A percentile compares a stretch with the other conserved stretches of the same genome.
Conservation (phyloP, 345 rosid genomes). For the Orychophragmus violaceus region DNA sequence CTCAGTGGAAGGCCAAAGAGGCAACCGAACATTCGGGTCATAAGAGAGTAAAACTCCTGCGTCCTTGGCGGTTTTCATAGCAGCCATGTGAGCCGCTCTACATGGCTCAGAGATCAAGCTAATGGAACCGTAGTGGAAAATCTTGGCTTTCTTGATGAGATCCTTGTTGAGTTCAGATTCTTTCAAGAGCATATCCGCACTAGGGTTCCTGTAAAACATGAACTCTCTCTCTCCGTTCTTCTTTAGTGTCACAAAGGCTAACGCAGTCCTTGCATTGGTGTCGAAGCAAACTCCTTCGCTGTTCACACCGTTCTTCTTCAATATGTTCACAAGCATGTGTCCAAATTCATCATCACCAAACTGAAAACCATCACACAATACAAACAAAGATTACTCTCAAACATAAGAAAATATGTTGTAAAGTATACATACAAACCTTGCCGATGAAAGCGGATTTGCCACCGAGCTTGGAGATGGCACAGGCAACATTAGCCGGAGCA, state of each 20-base stretch:
- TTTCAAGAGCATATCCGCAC: conserved; percentile 65
- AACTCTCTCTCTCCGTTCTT: conserved; percentile 62
- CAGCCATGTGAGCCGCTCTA: conserved; percentile 61
- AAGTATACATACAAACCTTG: conserved; percentile 34
- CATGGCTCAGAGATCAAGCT: conserved; percentile 68
- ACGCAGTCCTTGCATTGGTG: conserved; percentile 52
- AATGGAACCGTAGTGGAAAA: conserved; percentile 71
- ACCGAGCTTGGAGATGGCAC: conserved; percentile 66
- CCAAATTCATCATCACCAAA: conserved; percentile 77
- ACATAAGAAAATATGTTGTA: neutral
- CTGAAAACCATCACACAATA: conserved; percentile 19
- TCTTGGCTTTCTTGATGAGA: conserved; percentile 54
- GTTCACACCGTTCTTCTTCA: conserved; percentile 53
- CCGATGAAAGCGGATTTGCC: conserved; percentile 62
- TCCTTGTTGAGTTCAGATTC: conserved; percentile 53
- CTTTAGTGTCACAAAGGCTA: conserved; percentile 63
- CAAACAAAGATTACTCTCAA: neutral
- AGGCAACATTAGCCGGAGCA: conserved; percentile 74
- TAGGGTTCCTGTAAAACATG: conserved; percentile 71
- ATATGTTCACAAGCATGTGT: conserved; percentile 52
- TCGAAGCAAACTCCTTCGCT: conserved; percentile 56
- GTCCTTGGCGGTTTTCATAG: conserved; percentile 59
- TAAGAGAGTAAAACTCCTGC: conserved; percentile 56
- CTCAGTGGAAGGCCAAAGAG: conserved; percentile 58
- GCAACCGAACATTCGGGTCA: conserved; percentile 62